phyloP scores from a whole-genome alignment of 352 stramenopile genomes.

The Globisporangium viniferum region DNA sequence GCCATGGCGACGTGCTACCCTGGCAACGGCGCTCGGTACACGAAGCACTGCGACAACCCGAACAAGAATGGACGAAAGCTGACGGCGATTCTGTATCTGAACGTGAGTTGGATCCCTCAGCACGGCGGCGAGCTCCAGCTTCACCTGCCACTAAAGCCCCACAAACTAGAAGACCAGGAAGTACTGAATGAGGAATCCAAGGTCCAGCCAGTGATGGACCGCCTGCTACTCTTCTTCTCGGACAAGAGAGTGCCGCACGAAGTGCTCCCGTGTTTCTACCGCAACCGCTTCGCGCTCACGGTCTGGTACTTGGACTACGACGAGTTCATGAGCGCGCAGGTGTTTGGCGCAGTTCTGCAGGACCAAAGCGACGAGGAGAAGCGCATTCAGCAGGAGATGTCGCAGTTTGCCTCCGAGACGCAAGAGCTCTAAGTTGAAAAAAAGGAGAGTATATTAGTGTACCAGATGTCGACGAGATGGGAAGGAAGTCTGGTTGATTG shows the following conservation, averaged over 20 bases:
- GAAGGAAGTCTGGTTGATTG: no score
- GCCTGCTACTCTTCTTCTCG: slow-evolving; percentile 47
- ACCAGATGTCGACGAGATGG: no score
- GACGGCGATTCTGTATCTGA: slow-evolving; percentile 57
- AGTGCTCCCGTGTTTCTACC: slow-evolving; percentile 20
- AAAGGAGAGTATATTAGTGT: no score
- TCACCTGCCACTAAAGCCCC: slow-evolving; percentile 12
- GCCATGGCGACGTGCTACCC: slow-evolving; percentile 57
- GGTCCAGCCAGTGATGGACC: slow-evolving; percentile 12
- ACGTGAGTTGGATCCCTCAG: slow-evolving; percentile 24
- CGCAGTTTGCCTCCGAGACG: background rate
- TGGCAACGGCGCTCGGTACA: slow-evolving; percentile 34
- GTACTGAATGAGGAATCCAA: background rate
- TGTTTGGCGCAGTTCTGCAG: slow-evolving; percentile 22
- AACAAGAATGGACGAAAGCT: slow-evolving; percentile 47
- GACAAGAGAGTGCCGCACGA: slow-evolving; percentile 45
- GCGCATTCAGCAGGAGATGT: slow-evolving; percentile 28
- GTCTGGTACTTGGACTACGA: slow-evolving; percentile 65
- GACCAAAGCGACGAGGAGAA: slow-evolving; percentile 13
- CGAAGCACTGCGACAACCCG: slow-evolving; percentile 51
- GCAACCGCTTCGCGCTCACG: slow-evolving; percentile 45
- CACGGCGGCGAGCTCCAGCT: slow-evolving; percentile 37
- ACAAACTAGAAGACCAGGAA: background rate
- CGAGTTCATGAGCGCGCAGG: slow-evolving; percentile 44
- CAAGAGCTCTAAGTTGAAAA: background rate